Conservation (phyloP, 148 eudicot genomes). For the Chenopodium formosanum region DNA sequence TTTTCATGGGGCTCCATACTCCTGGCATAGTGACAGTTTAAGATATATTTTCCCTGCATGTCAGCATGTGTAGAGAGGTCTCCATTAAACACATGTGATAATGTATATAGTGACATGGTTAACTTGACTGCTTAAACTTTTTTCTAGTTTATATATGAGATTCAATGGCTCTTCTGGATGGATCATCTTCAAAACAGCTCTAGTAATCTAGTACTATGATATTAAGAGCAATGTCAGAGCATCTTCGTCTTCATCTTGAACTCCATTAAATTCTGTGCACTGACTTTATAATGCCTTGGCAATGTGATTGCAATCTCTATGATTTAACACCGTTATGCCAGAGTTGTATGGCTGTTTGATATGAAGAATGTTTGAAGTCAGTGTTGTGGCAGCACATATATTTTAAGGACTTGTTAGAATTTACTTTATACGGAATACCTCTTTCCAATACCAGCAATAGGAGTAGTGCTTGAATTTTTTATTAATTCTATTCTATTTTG, state of each 20-base stretch:
- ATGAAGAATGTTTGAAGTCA: not conserved
- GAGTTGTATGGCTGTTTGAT: not conserved
- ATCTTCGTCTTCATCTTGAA: not conserved
- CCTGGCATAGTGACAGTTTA: not conserved
- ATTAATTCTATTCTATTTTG: not conserved
- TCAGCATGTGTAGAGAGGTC: not conserved
- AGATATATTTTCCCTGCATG: not conserved
- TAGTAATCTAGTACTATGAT: too few species aligned
- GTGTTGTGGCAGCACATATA: not conserved
- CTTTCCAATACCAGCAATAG: not conserved
- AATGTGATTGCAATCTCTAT: not conserved
- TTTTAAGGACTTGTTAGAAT: not conserved
- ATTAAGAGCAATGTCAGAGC: not conserved
- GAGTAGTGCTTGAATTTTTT: not conserved
- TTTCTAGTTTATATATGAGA: too few species aligned
- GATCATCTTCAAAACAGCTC: too few species aligned
- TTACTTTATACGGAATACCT: too few species aligned
- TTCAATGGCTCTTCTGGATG: too few species aligned
- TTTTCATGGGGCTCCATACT: not conserved
- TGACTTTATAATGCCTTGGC: not conserved
- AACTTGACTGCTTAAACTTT: too few species aligned
- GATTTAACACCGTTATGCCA: not conserved
- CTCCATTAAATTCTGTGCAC: not conserved
- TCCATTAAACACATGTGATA: not conserved
- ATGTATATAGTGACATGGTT: too few species aligned